Base-by-base conservation (phyloP, 257 asterid species). In the Capsicum pubescens region DNA sequence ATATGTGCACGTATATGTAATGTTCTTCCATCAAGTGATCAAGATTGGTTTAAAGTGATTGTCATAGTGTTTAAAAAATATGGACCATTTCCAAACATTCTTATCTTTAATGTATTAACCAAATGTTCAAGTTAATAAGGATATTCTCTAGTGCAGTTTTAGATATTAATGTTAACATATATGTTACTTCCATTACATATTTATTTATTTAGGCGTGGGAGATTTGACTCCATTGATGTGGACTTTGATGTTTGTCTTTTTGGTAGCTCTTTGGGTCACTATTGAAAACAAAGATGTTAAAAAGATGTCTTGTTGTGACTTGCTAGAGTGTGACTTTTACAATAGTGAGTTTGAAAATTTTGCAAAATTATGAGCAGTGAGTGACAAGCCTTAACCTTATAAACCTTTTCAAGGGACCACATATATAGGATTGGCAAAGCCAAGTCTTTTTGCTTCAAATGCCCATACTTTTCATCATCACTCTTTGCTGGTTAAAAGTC, bases 161-260 rank as follows among this genome's bases (percentile, higher is more conserved):
- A 50, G 81, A 74, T 7, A 74, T 74, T 19, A 74, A 50, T 36
- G 46, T 74, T 74, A 50, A 46, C 39, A 68, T 14, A 14, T 14
- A 68, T 50, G 17, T 72, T 8, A 71, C 76, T 85, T 63, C 71
- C 85, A 80, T 83, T 86, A 16, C 83, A 84, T 67, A 42, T 54
- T 3, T 3, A 39, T 39, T 81, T 3, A 39, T 39, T 81, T 80
- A 82, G 61, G 84, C 83, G 87, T 86, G 77, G 86, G 68, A 90
- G 87, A 82, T 87, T 87, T 56, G 88, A 85, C 82, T 91, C 89
- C 83, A 87, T 56, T 87, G 89, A 89, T 85, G 89, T 88, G 59
- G 89, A 89, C 90, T 83, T 84, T 52, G 79, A 83, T 74, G 84
- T 83, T 85, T 86, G 88, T 87, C 86, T 81, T 79, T 57, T 57